These are phyloP conservation scores for Fusarium begoniae DNA, from an alignment of 2,329 filamentous ascomycete species.

Conservation along the genomic window DNA sequence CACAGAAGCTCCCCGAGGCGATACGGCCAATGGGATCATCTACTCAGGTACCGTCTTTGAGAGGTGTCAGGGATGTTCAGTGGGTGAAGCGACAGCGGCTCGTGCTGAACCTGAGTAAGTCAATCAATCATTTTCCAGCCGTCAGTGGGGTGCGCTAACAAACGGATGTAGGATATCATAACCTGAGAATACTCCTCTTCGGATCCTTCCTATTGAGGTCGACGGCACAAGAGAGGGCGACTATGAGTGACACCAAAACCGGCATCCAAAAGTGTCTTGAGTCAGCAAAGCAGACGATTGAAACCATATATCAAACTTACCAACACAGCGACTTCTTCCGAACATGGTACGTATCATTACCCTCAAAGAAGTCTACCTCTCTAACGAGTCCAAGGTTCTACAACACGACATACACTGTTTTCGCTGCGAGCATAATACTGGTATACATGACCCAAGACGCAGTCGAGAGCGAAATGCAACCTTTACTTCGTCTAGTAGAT, in stretches of 20 bases:
- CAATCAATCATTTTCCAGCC: no score
- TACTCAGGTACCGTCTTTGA: neutral
- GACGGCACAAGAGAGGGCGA: neutral
- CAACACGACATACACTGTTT: neutral
- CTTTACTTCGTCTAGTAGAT: neutral
- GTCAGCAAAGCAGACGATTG: neutral
- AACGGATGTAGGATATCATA: neutral
- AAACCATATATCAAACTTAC: neutral
- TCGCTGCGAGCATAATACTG: neutral
- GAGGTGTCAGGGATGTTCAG: neutral
- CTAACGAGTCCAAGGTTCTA: neutral
- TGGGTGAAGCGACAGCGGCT: neutral
- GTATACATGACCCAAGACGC: neutral
- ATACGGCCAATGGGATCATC: neutral
- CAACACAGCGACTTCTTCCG: neutral
- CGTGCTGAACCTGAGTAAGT: neutral
- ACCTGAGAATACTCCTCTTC: neutral
- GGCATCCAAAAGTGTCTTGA: neutral
- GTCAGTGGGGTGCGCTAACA: no score
- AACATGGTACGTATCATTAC: neutral
- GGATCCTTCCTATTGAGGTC: neutral
- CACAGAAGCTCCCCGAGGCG: neutral
- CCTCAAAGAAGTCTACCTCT: accelerated
- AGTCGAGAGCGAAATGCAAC: neutral
- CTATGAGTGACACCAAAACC: neutral